Evolutionary conservation across 2,329 filamentous ascomycete species (phyloP).

Genomic region (Knufia petricola): DNA sequence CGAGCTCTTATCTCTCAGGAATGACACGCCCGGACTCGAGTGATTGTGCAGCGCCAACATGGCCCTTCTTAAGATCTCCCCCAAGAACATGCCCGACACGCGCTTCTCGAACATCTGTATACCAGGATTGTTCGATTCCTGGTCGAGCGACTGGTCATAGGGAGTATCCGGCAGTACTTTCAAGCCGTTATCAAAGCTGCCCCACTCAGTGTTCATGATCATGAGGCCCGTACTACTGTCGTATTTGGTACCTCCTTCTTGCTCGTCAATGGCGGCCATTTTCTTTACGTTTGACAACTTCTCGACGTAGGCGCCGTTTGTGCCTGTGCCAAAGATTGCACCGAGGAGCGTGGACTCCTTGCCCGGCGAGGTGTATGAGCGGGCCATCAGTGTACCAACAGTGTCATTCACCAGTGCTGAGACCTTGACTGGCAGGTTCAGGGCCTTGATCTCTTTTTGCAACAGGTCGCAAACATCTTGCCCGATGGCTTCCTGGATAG

Average conservation of each 20-base stretch:
- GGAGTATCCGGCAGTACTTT: conserved; percentile 76
- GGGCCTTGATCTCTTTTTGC: conserved; percentile 77
- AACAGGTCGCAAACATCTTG: conserved; percentile 89
- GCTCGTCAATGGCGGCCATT: conserved; percentile 45
- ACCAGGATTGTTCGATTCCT: conserved; percentile 76
- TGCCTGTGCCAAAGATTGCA: conserved; percentile 94
- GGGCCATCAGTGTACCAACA: conserved; percentile 93
- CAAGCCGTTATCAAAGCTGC: conserved; percentile 90
- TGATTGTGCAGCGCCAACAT: conserved; percentile 56
- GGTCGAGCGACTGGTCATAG: conserved; percentile 72
- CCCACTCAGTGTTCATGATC: conserved; percentile 98
- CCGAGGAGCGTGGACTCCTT: conserved; percentile 82
- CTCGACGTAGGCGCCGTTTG: conserved; percentile 95
- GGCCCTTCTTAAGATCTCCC: conserved; percentile 77
- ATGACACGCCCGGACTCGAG: conserved; percentile 53
- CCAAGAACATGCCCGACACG: conserved; percentile 95
- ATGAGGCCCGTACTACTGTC: conserved; percentile 80
- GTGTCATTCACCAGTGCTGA: conserved; percentile 95
- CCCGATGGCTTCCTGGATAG: conserved; percentile 87
- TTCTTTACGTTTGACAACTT: conserved; percentile 81
- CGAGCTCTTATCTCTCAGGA: conserved; percentile 70
- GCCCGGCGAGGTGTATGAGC: conserved; percentile 85
- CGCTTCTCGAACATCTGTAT: conserved; percentile 99
- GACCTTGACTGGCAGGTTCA: conserved; percentile 83
- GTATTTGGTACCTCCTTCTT: conserved; percentile 49